A percentile compares a stretch with the other conserved stretches of the same genome.
Evolutionary conservation across 2,329 filamentous ascomycete species (phyloP).

Genomic region (Aspergillus persii): DNA sequence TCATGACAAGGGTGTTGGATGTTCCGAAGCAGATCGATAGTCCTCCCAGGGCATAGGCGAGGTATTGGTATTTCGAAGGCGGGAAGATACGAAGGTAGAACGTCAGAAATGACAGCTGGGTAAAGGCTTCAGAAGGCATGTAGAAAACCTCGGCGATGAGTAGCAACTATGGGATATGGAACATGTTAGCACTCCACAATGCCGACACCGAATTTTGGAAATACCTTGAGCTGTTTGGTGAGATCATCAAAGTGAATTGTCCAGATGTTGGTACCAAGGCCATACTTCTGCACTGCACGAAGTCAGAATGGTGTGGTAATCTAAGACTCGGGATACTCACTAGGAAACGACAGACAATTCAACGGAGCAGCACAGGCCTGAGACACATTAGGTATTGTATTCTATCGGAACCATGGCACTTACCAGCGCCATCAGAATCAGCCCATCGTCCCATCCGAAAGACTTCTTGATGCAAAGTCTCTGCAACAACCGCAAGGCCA

Average conservation of each 20-base stretch:
- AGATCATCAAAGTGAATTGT: slow-evolving; percentile 12
- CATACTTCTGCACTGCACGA: slow-evolving; percentile 8
- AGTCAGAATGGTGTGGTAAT: neutral
- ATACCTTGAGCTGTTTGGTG: slow-evolving; percentile 10
- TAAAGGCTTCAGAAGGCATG: slow-evolving; percentile 46
- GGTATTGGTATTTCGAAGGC: neutral
- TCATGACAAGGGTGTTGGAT: slow-evolving; percentile 22
- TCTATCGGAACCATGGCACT: neutral
- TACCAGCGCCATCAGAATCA: slow-evolving; percentile 11
- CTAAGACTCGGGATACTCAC: neutral
- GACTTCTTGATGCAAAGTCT: slow-evolving; percentile 7
- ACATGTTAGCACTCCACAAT: neutral
- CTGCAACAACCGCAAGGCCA: slow-evolving; percentile 5
- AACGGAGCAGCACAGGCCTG: slow-evolving; percentile 7
- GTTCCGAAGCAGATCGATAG: slow-evolving; percentile 53
- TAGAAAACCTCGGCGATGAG: slow-evolving; percentile 43
- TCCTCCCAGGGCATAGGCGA: slow-evolving; percentile 47
- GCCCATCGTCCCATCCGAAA: slow-evolving; percentile 11
- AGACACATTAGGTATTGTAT: neutral
- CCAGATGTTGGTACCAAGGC: slow-evolving; percentile 16
- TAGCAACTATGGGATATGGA: slow-evolving; percentile 1
- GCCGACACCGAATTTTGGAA: neutral
- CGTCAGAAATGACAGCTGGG: slow-evolving; percentile 54
- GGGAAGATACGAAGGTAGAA: slow-evolving; percentile 59
- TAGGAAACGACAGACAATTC: slow-evolving; percentile 6